Evolutionary conservation across 352 stramenopile species (phyloP), one percentile per base, ranked within the genome.

Genomic region (Elongisporangium prolatum): DNA sequence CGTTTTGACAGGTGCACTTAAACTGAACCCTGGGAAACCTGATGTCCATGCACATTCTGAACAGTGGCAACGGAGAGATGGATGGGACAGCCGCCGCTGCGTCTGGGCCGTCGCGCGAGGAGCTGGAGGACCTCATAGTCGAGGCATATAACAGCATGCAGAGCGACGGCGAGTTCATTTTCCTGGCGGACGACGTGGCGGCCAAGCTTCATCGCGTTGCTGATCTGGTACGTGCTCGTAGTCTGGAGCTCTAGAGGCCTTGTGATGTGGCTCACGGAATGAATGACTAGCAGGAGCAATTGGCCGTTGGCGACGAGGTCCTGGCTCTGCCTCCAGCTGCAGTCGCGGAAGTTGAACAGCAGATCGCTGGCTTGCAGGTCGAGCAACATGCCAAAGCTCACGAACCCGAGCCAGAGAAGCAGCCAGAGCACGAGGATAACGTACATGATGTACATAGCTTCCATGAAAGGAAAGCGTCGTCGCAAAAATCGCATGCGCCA

Each of bases 61-160:
- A 64, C 37, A 60, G 60, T 22, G 34, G 48, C 11, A 58, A 68
- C 0, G 56, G 51, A 2, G 66, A 73, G 17, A 60, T 54, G 20
- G 58, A 63, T 34, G 75, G 66, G 21, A 63, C 60, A 25, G 24
- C 24, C 24, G 24, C 24, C 4, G 24, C 24, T 34, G 52, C 72
- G 52, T 38, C 48, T 28, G 38, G 71, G 52, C 71, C 68, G 44
- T 68, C 71, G 9, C 44, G 75, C 37, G 78, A 88, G 24, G 62
- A 55, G 52, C 72, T 92, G 56, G 80, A 92, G 62, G 73, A 89
- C 44, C 68, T 90, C 49, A 86, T 92, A 21, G 66, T 92, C 9
- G 83, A 92, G 60, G 83, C 83, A 40, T 92, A 92, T 65, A 88
- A 87, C 59, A 90, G 77, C 65, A 89, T 92, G 74, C 80, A 92